Conservation (phyloP, 2,329 filamentous ascomycete species). For the Leptodontidium sp. region DNA sequence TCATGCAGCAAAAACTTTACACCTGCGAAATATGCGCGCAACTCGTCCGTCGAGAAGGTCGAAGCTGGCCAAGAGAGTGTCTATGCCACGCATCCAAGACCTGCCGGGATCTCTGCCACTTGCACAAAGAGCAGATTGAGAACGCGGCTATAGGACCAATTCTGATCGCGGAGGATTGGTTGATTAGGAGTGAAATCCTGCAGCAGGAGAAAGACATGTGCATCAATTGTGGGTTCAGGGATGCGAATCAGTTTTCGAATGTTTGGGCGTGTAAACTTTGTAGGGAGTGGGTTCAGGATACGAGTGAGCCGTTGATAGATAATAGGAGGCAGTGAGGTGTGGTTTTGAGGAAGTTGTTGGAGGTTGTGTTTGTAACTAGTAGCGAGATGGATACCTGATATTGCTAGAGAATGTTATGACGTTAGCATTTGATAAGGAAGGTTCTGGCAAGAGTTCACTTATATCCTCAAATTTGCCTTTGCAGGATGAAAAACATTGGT, state of each 20-base stretch:
- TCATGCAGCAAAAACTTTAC: constrained; percentile 1
- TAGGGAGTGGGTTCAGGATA: constrained; percentile 15
- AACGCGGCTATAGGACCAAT: background rate
- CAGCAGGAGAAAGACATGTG: background rate
- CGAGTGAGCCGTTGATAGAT: background rate
- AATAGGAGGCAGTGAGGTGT: background rate
- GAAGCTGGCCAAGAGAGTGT: constrained; percentile 4
- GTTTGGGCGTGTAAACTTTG: constrained; percentile 23
- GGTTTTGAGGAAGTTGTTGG: too few relatives aligned
- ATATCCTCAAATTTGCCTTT: too few relatives aligned
- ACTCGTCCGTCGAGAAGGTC: background rate
- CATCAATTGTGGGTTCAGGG: background rate
- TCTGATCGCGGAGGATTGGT: background rate
- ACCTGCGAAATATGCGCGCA: background rate
- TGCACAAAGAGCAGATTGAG: background rate
- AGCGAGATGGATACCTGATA: too few relatives aligned
- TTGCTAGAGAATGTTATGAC: too few relatives aligned
- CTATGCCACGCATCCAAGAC: constrained; percentile 3
- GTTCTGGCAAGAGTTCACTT: too few relatives aligned
- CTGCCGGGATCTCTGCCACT: background rate
- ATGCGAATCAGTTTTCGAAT: background rate
- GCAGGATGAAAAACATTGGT: too few relatives aligned
- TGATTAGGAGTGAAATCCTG: background rate
- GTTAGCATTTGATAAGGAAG: too few relatives aligned
- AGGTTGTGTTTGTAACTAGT: too few relatives aligned